Base-by-base conservation (phyloP, 2,329 filamentous ascomycete genomes). In the Calonectria henricotiae region DNA sequence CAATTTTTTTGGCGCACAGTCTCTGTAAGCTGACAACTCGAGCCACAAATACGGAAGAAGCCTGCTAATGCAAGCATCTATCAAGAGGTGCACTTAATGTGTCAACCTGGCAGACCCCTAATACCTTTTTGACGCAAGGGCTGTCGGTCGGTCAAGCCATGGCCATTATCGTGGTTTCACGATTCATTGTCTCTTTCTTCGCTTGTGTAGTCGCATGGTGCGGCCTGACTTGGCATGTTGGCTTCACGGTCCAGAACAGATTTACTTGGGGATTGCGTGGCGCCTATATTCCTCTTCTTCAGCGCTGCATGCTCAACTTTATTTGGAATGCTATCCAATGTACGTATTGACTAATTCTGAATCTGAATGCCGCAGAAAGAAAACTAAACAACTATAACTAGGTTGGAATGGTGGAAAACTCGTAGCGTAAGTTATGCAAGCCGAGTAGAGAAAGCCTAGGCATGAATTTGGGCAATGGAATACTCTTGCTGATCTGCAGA, bases 321-420 rank as follows among this genome's bases (percentile, higher is more conserved):
- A 86, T 87, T 51, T 87, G 86, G 86, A 85, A 82, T 43, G 83
- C 85, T 5, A 79, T 86, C 0, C 85, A 87, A 71, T 86, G 82
- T 73, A 58, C 61, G 68, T 11, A 1, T 30, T 37, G 12, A 1
- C 7, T 46, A 1, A n/a, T 17, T n/a, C 13, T 3, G 1, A n/a
- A 20, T 15, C 17, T 5, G 0, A 1, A 17, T 25, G 11, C 5
- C 20, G 2, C 3, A 12, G 12, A 15, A 3, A 23, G 2, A 17
- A 25, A 35, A n/a, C 43, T 62, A 47, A 62, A 9, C 5, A 2
- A 9, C n/a, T 37, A 5, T 37, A 13, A 15, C 2, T 17, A 62
- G 60, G 60, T 32, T 62, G 60, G 60, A 62, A 62, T 25, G 60
- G 60, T 13, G 60, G 60, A 32, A 62, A 62, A 9, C 60, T 62